Evolutionary conservation across 148 eudicot genomes (phyloP).

Genomic region (Polygonum maritimum): DNA sequence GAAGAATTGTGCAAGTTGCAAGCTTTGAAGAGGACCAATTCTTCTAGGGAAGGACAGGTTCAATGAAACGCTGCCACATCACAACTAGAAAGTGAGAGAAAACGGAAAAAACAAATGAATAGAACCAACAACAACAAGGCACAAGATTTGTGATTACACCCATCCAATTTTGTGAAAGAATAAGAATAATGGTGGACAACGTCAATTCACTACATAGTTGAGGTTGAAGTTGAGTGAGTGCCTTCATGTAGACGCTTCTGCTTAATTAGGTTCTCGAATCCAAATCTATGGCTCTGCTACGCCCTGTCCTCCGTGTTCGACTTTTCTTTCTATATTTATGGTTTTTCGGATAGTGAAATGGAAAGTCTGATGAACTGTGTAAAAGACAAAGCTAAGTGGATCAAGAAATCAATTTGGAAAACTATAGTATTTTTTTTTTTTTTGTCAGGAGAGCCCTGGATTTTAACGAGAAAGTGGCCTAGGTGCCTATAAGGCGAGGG

Average conservation of each 20-base stretch:
- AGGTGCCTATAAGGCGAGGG: no score
- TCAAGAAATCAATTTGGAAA: no score
- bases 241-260: conserved; percentile 2
- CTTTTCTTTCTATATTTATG: neutral
- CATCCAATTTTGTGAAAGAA: neutral
- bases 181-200: conserved; percentile 4
- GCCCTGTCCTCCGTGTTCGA: neutral
- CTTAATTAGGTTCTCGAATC: neutral
- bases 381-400: no score
- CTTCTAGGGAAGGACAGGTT: neutral
- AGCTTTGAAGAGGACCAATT: neutral
- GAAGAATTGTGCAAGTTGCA: neutral
- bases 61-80: neutral
- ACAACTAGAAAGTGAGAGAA: neutral
- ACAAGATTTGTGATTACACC: neutral
- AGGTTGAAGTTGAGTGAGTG: neutral
- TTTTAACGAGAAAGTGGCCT: no score
- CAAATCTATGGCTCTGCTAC: neutral
- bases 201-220: neutral
- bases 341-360: no score
- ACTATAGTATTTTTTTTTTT: no score
- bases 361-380: no score
- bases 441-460: no score
- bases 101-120: neutral
- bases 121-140: neutral